Evolutionary conservation across 1,284 basidiomycete species (phyloP), one percentile per base, ranked within the genome.

Genomic region (Malassezia restricta): DNA sequence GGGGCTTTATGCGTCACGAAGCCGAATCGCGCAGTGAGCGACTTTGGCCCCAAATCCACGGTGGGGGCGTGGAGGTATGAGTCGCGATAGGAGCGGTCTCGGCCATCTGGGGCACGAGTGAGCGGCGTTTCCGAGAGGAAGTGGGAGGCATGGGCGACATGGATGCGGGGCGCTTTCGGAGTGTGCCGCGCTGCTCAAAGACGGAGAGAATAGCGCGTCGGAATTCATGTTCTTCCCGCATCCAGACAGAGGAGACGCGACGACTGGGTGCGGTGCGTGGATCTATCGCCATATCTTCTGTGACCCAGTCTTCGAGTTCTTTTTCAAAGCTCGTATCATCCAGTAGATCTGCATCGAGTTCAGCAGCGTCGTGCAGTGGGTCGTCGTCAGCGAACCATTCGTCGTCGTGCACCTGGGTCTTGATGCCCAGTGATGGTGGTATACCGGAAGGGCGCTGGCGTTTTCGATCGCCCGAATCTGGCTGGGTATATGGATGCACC

Each of bases 381-480:
- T 42, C 48, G 8, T 24, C n/a, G 9, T 44, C 52, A 56, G 62
- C 3, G 66, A 69, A 56, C 71, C 70, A 68, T 62, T 64, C 47
- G 8, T 33, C 38, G 43, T 32, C 43, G 2, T 33, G 27, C 14
- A 27, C 15, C 12, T 31, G 5, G 17, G 29, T 47, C 17, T 37
- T 39, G 12, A 24, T 33, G 24, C 49, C 44, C 11, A 46, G 51
- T 5, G 29, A 43, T 8, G n/a, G 12, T 7, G 51, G 46, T 11
- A 56, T 49, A 17, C 35, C 46, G 29, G 58, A 44, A 1, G 52
- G 43, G 15, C 45, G 57, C 24, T 32, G 28, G 7, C 27, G 20
- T 33, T 54, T 38, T 31, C 37, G 41, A n/a, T 11, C 24, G 20
- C 20, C 30, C 9, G 24, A 32, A 11, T 31, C 40, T 11, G 27